Evolutionary conservation across 106 monocot species (phyloP).

Genomic region (Dioscorea zingiberensis): DNA sequence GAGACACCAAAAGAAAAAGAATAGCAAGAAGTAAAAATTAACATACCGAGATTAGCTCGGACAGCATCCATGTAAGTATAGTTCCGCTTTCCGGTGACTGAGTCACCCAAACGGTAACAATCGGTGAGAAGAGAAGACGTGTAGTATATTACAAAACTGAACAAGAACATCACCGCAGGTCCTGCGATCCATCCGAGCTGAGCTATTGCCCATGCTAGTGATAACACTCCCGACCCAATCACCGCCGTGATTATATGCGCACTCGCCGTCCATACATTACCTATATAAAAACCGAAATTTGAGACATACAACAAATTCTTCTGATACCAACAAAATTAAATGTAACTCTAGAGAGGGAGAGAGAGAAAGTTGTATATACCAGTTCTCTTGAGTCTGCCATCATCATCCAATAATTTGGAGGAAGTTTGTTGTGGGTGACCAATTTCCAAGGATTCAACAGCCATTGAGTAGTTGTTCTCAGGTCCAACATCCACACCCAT

Average conservation of each 20-base stretch:
- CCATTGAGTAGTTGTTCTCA: conserved; percentile 4
- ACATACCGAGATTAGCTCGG: conserved; percentile 46
- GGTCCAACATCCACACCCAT: too few relatives aligned
- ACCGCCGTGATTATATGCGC: conserved; percentile 70
- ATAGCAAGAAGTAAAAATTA: too few relatives aligned
- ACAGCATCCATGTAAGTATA: conserved; percentile 80
- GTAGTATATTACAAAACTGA: conserved; percentile 51
- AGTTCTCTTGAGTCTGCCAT: conserved; percentile 37
- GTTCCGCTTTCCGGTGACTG: conserved; percentile 55
- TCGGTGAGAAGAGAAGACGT: conserved; percentile 66
- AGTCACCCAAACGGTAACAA: conserved; percentile 63
- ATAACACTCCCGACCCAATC: conserved; percentile 63
- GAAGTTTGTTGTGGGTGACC: conserved; percentile 6
- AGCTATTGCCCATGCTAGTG: conserved; percentile 60
- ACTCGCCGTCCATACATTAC: conserved; percentile 52
- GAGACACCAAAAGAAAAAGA: too few relatives aligned
- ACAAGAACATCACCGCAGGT: conserved; percentile 46
- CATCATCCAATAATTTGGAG: conserved; percentile 36
- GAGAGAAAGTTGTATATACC: conserved; percentile 20
- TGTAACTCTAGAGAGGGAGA: not conserved
- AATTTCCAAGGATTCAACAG: conserved; percentile 13
- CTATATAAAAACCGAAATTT: conserved; percentile 2
- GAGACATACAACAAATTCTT: too few relatives aligned
- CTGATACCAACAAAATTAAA: not conserved
- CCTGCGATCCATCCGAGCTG: conserved; percentile 71